A percentile compares a stretch with the other conserved stretches of the same genome.
These are phyloP conservation scores for Beta lomatogona DNA, from an alignment of 179 eudicot genomes.

Conservation along the genomic window DNA sequence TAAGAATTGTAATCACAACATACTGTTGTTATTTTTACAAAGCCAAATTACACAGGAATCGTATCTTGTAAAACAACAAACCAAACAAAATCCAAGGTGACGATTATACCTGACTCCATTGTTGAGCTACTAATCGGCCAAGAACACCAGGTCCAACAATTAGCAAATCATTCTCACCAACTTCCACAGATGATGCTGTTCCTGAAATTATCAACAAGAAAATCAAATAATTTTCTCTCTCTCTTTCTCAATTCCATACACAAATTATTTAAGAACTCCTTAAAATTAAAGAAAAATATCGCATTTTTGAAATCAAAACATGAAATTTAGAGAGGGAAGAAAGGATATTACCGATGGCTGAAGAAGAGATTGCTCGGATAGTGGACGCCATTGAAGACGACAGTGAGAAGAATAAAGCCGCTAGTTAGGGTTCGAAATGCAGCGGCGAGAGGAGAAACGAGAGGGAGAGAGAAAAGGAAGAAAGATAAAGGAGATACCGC, in stretches of 20 bases:
- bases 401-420: too few species aligned
- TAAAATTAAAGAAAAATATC: background rate
- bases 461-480: too few species aligned
- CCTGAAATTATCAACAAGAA: slow-evolving; percentile 6
- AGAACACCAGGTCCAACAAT: slow-evolving; percentile 95
- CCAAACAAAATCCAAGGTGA: too few species aligned
- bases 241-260: too few species aligned
- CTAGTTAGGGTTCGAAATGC: too few species aligned
- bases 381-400: slow-evolving; percentile 18
- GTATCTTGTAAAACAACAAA: background rate
- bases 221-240: too few species aligned
- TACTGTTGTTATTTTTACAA: too few species aligned
- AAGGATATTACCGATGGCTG: slow-evolving; percentile 10
- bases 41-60: background rate
- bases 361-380: slow-evolving; percentile 15
- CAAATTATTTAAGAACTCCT: slow-evolving; percentile 14
- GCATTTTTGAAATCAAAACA: background rate
- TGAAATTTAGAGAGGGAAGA: background rate
- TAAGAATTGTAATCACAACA: too few species aligned
- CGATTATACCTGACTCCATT: slow-evolving; percentile 64
- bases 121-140: slow-evolving; percentile 77
- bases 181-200: slow-evolving; percentile 32
- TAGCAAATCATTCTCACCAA: slow-evolving; percentile 65
- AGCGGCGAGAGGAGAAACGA: too few species aligned
- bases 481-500: too few species aligned